Conservation (phyloP, 2,329 filamentous ascomycete genomes). For the Fusarium nelsonii region DNA sequence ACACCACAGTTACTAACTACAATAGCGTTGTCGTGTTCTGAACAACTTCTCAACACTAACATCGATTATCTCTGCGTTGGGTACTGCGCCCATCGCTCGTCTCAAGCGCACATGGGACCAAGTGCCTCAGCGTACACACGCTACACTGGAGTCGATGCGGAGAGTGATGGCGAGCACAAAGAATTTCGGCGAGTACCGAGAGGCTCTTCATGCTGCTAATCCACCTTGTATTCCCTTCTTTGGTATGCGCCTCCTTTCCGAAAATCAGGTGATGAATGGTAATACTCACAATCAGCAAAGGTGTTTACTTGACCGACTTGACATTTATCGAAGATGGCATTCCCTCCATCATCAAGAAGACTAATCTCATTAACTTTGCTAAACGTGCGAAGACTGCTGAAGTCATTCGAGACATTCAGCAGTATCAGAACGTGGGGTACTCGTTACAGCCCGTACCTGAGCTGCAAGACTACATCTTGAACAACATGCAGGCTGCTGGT, state of each 20-base stretch:
- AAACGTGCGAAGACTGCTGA: constrained; percentile 98
- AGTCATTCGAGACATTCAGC: constrained; percentile 97
- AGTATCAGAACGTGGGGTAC: constrained; percentile 99
- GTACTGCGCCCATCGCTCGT: constrained; percentile 93
- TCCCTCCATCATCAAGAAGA: constrained; percentile 94
- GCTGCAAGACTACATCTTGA: constrained; percentile 95
- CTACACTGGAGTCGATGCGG: constrained; percentile 89
- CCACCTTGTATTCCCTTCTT: constrained; percentile 99
- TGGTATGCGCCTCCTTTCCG: constrained; percentile 66
- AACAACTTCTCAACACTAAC: constrained; percentile 99
- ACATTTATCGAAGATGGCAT: constrained; percentile 99
- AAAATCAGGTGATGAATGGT: not conserved
- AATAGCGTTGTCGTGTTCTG: constrained; percentile 87
- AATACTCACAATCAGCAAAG: constrained; percentile 57
- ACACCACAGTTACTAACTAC: constrained; percentile 26
- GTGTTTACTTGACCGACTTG: constrained; percentile 95
- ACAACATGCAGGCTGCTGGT: constrained; percentile 93
- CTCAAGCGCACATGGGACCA: constrained; percentile 94
- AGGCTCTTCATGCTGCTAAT: constrained; percentile 90
- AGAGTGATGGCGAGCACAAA: constrained; percentile 96
- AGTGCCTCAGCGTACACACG: constrained; percentile 85
- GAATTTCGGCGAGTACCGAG: constrained; percentile 97
- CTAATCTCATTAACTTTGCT: constrained; percentile 97
- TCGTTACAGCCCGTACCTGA: constrained; percentile 89
- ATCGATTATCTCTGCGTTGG: constrained; percentile 95